Conservation (phyloP, 1,139 yeast species). For the Suhomyces guaymorum region DNA sequence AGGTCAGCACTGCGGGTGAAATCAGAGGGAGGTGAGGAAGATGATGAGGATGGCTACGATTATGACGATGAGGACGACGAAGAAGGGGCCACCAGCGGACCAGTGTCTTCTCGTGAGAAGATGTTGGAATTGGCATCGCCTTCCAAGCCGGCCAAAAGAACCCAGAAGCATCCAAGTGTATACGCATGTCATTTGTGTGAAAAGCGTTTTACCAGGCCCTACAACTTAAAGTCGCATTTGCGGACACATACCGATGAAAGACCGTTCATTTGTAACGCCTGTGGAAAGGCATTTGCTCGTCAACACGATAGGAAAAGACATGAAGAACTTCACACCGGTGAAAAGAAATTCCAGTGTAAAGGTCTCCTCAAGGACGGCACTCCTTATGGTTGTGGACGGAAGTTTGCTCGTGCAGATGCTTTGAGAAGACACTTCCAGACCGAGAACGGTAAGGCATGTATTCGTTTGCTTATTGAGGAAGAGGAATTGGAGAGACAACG, state of each 20-base stretch:
- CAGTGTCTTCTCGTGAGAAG: slow-evolving; percentile 50
- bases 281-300: slow-evolving; percentile 94
- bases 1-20: slow-evolving; percentile 17
- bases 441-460: slow-evolving; percentile 87
- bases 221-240: slow-evolving; percentile 86
- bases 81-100: slow-evolving; percentile 9
- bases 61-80: slow-evolving; percentile 14
- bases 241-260: slow-evolving; percentile 94
- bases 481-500: slow-evolving; percentile 42
- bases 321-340: slow-evolving; percentile 90
- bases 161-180: slow-evolving; percentile 75
- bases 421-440: slow-evolving; percentile 91
- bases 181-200: slow-evolving; percentile 85
- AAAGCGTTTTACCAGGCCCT: slow-evolving; percentile 86
- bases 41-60: slow-evolving; percentile 15
- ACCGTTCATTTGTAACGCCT: slow-evolving; percentile 81
- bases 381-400: slow-evolving; percentile 88
- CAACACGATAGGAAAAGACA: slow-evolving; percentile 95
- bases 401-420: slow-evolving; percentile 96
- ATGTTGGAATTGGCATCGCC: slow-evolving; percentile 64
- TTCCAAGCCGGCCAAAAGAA: slow-evolving; percentile 49
- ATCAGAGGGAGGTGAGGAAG: slow-evolving; percentile 16
- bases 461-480: slow-evolving; percentile 70
- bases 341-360: slow-evolving; percentile 80
- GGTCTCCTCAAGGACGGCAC: slow-evolving; percentile 67